Base-by-base conservation (phyloP, 306 rosid genomes). In the Inga leiocalycina region DNA sequence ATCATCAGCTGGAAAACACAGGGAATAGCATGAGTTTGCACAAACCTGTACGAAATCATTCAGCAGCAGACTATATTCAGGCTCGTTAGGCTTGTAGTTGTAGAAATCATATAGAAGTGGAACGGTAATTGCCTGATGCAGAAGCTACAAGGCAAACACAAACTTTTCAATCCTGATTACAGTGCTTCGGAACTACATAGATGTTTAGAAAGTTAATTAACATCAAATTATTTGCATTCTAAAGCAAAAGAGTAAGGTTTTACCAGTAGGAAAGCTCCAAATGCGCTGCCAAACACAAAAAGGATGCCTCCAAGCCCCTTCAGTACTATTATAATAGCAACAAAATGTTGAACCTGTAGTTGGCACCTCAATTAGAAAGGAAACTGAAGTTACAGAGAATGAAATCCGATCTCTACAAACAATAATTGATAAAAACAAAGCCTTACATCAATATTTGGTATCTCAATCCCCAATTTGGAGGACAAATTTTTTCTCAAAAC, bases 231-330 rank as follows among this genome's bases (percentile, higher is more conserved):
- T 69, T 39, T 4, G 16, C 30, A 41, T 71, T 71, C 49, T 32
- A 22, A 80, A 71, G 43, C 61, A 54, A 78, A 52, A 39, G 71
- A 80, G 37, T 12, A 77, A 84, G 74, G 65, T 19, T 85, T 83
- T 77, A 95, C 98, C 91, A 95, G 85, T 45, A 93, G 89, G 84
- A 71, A 84, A 82, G 99, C 91, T 88, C 98, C 99, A 80, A 91
- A 27, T 54, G 84, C 80, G 80, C 92, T 90, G 35, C 94, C 97
- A 73, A 95, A 80, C 78, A 95, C 91, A 77, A 95, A 95, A 16
- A 95, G 84, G 78, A 93, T 83, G 81, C 96, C 99, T 80, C 99
- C 99, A 71, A 95, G 56, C 52, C 92, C 99, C 85, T 93, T 92
- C 10, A 90, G 87, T 64, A 91, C 75, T 45, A 92, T 85, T 71